Base-by-base conservation (phyloP, 768 basidiomycete species). In the Clathrus columnatus region DNA sequence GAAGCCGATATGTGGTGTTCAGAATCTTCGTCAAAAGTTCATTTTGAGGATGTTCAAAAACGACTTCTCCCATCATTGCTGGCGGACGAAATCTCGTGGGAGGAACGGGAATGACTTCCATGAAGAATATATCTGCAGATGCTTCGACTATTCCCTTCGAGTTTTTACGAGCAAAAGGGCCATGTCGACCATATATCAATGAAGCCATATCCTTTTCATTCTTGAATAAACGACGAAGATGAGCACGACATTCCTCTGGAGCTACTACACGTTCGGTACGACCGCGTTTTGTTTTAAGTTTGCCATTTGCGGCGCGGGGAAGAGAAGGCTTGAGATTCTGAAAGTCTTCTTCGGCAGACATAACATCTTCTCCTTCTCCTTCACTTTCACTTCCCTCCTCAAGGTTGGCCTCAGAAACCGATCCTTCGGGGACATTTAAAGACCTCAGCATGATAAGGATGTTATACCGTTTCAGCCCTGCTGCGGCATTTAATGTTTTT, bases 1-100 rank as follows among this genome's bases (percentile, higher is more conserved):
- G 81, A 61, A 93, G 71, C 23, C 81, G 79, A 64, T 89, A 89
- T 2, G 86, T 84, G 0, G 92, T 91, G 21, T 76, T 78, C 30
- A 99, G 73, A 30, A 96, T 82, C 63, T 78, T 84, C 23, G 88
- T 74, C 28, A 99, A 75, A 20, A 95, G 80, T 62, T 91, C 87
- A 67, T 99, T 99, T 62, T 98, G 95, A 0, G 92, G 83, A 70
- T 97, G 93, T 66, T 99, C 96, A 69, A 98, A 97, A 0, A 96
- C 75, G 44, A 83, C 85, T 53, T 94, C 96, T 51, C 84, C 90
- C 84, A 98, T 80, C 64, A 84, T 87, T 2, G 91, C 80, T 2
- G 96, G 88, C 3, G 96, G 96, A 46, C 96, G 84, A 76, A 98
- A 99, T 30, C 95, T 88, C 6, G 91, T 95, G 16, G 96, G 96